Base-by-base conservation (phyloP, 2,329 filamentous ascomycete genomes). In the Xylaria arbuscula region DNA sequence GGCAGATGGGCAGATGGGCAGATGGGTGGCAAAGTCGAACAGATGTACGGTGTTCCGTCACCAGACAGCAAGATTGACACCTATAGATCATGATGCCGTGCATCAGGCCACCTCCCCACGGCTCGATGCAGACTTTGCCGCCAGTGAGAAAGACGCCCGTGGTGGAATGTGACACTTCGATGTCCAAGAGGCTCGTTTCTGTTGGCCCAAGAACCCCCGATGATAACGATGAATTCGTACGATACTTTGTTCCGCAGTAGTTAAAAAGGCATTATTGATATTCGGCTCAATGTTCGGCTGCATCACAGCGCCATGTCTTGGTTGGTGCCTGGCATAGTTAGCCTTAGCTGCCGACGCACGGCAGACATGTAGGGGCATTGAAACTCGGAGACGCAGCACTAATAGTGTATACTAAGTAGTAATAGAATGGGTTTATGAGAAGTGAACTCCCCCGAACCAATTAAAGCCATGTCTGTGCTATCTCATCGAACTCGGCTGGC, bases 231-330 rank as follows among this genome's bases (percentile, higher is more conserved):
- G n/a, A 40, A 57, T 51, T 51, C 50, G 10, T 6, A 63, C 28
- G 56, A 60, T 69, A 15, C n/a, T 53, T 60, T 60, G 54, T 56
- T 56, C 51, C 24, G 15, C 56, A 47, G 51, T 36, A 51, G 38
- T 38, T 13, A 67, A 58, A 55, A 65, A 58, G 70, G 28, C 40
- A 51, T 53, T 54, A 42, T 62, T 47, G 63, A 71, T 58, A 53
- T 62, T 73, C 72, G 70, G 73, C 66, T 67, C 56, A 72, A 72
- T 70, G 62, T 63, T 73, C 70, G 69, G 70, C 66, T 70, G 42
- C 53, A 64, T 50, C 57, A 64, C 51, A 65, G 58, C 70, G 71
- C 70, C 69, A 72, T 76, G 73, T 76, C 73, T 76, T 70, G 66
- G 63, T 62, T 64, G 28, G 38, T 67, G 66, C 50, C 47, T 55